phyloP scores from a whole-genome alignment of 495 filamentous ascomycete genomes.

The Penicillium soppii region DNA sequence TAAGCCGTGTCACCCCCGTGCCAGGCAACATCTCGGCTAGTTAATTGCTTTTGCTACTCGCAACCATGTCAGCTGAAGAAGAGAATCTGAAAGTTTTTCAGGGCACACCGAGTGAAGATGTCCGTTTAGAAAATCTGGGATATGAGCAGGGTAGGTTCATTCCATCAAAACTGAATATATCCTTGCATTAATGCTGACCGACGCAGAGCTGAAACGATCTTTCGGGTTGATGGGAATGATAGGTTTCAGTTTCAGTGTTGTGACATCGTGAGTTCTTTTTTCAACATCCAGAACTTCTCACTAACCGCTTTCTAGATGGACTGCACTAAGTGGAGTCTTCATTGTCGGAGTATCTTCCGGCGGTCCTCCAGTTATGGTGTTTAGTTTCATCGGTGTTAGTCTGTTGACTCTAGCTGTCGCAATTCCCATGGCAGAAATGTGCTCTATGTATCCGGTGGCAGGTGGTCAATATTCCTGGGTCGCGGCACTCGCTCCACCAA shows the following conservation, averaged over 20 bases:
- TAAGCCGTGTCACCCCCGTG: constrained; percentile 1
- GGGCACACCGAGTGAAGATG: constrained; percentile 36
- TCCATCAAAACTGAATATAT: too few species aligned
- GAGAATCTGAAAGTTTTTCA: constrained; percentile 22
- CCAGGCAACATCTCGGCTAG: not conserved
- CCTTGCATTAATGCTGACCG: constrained; percentile 1
- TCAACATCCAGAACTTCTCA: too few species aligned
- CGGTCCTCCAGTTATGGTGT: constrained; percentile 59
- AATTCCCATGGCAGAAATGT: constrained; percentile 60
- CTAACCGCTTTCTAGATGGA: constrained; percentile 42
- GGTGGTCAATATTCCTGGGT: constrained; percentile 60
- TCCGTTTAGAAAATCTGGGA: constrained; percentile 43
- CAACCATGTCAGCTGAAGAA: constrained; percentile 20
- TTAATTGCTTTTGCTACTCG: not conserved
- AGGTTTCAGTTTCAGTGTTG: constrained; percentile 58
- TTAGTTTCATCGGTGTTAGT: constrained; percentile 54
- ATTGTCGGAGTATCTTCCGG: constrained; percentile 55
- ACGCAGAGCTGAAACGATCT: constrained; percentile 53
- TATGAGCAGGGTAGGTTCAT: constrained; percentile 48
- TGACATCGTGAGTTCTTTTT: constrained; percentile 52
- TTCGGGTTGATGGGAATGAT: constrained; percentile 61
- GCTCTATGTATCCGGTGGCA: constrained; percentile 51
- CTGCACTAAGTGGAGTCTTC: constrained; percentile 54
- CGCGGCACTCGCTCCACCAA: constrained; percentile 53
- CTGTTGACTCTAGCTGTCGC: constrained; percentile 52